A percentile compares a stretch with the other conserved stretches of the same genome.
Conservation (phyloP, 2,329 filamentous ascomycete species). For the Blastomyces emzantsi region DNA sequence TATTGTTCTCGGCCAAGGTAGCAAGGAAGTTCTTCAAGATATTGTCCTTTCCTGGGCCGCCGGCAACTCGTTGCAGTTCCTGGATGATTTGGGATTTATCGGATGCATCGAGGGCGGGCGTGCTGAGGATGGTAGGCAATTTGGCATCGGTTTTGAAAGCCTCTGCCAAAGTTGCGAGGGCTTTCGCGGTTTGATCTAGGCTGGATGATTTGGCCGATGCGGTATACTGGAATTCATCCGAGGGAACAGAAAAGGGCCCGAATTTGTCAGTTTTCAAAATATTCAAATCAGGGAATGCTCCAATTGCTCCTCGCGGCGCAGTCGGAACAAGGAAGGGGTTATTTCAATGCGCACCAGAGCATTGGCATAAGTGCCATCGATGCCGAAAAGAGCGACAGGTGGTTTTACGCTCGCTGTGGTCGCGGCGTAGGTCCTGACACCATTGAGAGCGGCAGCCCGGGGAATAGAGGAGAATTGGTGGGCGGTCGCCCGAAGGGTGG, state of each 20-base stretch:
- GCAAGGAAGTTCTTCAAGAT: constrained; percentile 90
- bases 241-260: neutral
- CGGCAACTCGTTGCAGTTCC: constrained; percentile 79
- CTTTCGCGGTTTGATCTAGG: constrained; percentile 77
- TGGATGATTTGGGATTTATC: constrained; percentile 83
- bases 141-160: constrained; percentile 76
- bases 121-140: constrained; percentile 63
- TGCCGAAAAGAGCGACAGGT: constrained; percentile 82
- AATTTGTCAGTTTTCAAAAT: constrained; percentile 8
- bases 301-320: constrained; percentile 11
- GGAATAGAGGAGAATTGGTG: constrained; percentile 33
- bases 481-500: constrained; percentile 48
- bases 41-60: constrained; percentile 58
- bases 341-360: constrained; percentile 67
- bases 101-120: constrained; percentile 64
- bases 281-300: neutral
- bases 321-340: constrained; percentile 8
- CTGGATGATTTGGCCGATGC: constrained; percentile 79
- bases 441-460: constrained; percentile 34
- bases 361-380: constrained; percentile 97
- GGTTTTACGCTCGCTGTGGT: constrained; percentile 62
- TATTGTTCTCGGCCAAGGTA: constrained; percentile 93
- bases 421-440: constrained; percentile 66
- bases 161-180: constrained; percentile 60
- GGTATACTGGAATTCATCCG: constrained; percentile 62